A percentile compares a stretch with the other conserved stretches of the same genome.
Conservation (phyloP, 2,329 filamentous ascomycete genomes). For the Lecanicillium sp. region DNA sequence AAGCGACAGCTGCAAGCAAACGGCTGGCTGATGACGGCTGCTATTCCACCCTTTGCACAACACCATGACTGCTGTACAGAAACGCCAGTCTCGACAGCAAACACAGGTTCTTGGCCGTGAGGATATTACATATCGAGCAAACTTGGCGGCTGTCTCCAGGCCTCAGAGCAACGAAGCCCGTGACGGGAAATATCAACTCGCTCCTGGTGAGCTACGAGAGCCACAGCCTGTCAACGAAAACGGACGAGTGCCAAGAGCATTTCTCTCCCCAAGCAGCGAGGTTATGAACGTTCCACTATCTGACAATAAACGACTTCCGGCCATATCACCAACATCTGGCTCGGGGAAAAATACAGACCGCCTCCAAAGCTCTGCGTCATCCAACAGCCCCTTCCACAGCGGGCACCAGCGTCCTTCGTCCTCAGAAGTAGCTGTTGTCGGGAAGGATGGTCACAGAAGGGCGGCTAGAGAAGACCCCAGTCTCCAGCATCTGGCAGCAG, state of each 20-base stretch:
- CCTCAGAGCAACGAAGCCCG: neutral
- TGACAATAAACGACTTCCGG: slow-evolving; percentile 4
- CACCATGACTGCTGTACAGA: slow-evolving; percentile 13
- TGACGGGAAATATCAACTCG: neutral
- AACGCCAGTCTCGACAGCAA: slow-evolving; percentile 5
- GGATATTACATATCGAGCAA: neutral
- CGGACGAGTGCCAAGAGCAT: slow-evolving; percentile 3
- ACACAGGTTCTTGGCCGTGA: neutral
- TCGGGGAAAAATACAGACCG: neutral
- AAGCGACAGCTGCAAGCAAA: neutral
- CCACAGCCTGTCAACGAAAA: neutral
- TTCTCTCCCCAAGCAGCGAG: neutral
- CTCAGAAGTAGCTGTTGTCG: neutral
- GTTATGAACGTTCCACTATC: neutral
- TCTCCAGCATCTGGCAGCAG: slow-evolving; percentile 28
- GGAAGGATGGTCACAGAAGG: neutral
- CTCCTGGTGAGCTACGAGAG: neutral
- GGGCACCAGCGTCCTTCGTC: neutral
- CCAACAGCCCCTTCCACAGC: neutral
- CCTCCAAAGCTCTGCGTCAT: neutral
- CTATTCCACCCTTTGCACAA: neutral
- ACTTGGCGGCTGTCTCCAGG: neutral
- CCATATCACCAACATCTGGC: neutral
- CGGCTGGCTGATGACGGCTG: neutral
- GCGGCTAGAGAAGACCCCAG: slow-evolving; percentile 12